Conservation (phyloP, 164 flowering plant species). For the Euptelea pleiosperma region DNA sequence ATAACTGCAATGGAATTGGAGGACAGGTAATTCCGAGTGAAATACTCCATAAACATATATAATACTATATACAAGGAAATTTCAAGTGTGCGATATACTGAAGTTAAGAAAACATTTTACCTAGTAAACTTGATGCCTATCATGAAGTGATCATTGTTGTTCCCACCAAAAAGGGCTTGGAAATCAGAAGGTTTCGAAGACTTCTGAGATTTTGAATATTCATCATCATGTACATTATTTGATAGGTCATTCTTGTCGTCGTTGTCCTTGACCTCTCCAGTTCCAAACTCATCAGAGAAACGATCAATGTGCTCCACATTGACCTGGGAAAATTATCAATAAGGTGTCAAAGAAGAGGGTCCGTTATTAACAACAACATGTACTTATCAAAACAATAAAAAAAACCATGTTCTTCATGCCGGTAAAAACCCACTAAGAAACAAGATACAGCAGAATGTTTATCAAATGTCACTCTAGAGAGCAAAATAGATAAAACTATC, state of each 20-base stretch:
- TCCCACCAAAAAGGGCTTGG: conserved; percentile 69
- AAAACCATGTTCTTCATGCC: neutral
- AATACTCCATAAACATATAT: too few species aligned
- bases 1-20: too few species aligned
- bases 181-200: conserved; percentile 76
- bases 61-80: neutral
- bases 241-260: conserved; percentile 23
- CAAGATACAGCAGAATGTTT: neutral
- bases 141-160: conserved; percentile 74
- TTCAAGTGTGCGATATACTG: neutral
- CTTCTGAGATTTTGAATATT: conserved; percentile 28
- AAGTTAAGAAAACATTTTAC: conserved; percentile 26
- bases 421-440: neutral
- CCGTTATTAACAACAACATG: neutral
- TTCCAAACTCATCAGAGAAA: conserved; percentile 62
- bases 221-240: conserved; percentile 15
- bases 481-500: too few species aligned
- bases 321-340: conserved; percentile 35
- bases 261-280: conserved; percentile 34
- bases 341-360: neutral
- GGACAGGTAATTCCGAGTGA: too few species aligned
- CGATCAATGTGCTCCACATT: conserved; percentile 75
- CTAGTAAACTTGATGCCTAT: conserved; percentile 83
- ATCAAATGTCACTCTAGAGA: too few species aligned
- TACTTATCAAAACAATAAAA: too few species aligned